phyloP scores from a whole-genome alignment of 1,139 yeast species.

The Meyerozyma sp. region DNA sequence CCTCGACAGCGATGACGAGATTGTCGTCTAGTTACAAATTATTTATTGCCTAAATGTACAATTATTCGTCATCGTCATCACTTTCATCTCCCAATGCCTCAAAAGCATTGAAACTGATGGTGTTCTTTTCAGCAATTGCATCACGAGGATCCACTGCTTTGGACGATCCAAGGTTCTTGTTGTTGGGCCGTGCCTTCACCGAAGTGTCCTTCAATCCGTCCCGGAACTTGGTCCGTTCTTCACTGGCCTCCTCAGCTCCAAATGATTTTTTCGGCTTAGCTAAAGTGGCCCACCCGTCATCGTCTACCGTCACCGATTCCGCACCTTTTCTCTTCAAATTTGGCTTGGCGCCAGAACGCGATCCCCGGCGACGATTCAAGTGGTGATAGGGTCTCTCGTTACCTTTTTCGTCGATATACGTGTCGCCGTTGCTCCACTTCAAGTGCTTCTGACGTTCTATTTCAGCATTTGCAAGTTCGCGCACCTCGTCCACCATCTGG shows the following conservation, averaged over 20 bases:
- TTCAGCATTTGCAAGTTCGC: constrained; percentile 37
- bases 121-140: constrained; percentile 61
- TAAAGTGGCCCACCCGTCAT: constrained; percentile 79
- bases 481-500: constrained; percentile 61
- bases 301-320: constrained; percentile 54
- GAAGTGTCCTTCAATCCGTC: constrained; percentile 38
- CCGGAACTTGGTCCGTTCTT: constrained; percentile 45
- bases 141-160: constrained; percentile 73
- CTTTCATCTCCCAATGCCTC: constrained; percentile 69
- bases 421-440: constrained; percentile 41
- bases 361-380: constrained; percentile 57
- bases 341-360: constrained; percentile 45
- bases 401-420: constrained; percentile 45
- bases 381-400: constrained; percentile 44
- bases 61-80: constrained; percentile 31
- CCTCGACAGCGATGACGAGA: constrained; percentile 31
- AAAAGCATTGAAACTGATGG: constrained; percentile 67
- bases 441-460: constrained; percentile 23
- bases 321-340: constrained; percentile 55
- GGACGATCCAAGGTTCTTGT: constrained; percentile 67
- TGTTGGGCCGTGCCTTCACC: constrained; percentile 59
- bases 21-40: constrained; percentile 19
- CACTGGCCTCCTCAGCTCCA: constrained; percentile 43
- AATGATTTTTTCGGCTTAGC: constrained; percentile 46
- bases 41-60: constrained; percentile 1